Base-by-base conservation (phyloP, 140 eudicot species). In the Ambrosia hybrid region DNA sequence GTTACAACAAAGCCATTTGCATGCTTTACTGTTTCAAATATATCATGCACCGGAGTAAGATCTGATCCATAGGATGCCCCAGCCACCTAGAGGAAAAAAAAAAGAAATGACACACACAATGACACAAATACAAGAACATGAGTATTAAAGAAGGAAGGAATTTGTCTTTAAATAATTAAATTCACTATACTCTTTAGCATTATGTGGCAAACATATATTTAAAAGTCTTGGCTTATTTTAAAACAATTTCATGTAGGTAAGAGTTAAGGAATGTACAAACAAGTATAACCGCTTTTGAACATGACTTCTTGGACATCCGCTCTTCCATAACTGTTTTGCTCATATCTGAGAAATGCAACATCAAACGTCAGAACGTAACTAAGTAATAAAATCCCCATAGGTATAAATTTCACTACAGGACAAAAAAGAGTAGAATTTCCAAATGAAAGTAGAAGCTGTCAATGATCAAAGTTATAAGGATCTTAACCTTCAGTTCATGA, bases 51-150 rank as follows among this genome's bases (percentile, higher is more conserved):
- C 46, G 77, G 68, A 38, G 72, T 59, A 76, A 82, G 84, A 71
- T 94, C 97, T 58, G 84, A 78, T 61, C 97, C 97, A 84, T 90
- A 90, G 61, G 91, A 96, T 69, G 97, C 94, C 72, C 97, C 95
- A 73, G 91, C 97, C 70, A 91, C 96, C 97, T 91, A 83, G 57
- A 81, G 60, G 45, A 72, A 71, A 65, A 21, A 21, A 21, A 3
- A 74, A 49, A 49, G 26, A 16, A 37, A 72, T 34, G 43, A 55
- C 38, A 53, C 13, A 51, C 17, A 26, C 30, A 21, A 21, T 21
- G 30, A 21, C 30, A 21, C 9, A 33, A n/a, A 71, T 55, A 46
- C 9, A 75, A 46, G 48, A 33, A 48, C 16, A 64, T 10, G 60
- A 59, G 52, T 21, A 77, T 4, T 33, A 21, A 52, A 12, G 63